These are phyloP conservation scores for Naumovozyma baii DNA, from an alignment of 805 yeast species.

Conservation along the genomic window DNA sequence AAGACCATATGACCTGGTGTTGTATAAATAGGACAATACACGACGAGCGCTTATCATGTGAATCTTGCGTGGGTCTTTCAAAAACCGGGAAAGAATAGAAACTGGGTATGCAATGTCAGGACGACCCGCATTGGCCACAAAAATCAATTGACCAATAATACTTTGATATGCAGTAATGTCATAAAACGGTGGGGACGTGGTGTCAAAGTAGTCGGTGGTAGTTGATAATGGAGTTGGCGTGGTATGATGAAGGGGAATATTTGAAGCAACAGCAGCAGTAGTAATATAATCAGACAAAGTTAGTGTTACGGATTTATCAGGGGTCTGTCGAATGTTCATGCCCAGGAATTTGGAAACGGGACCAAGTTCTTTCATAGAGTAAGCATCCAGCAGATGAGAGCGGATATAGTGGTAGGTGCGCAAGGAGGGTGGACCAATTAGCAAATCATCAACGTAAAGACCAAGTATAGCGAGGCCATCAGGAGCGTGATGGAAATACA, in stretches of 20 bases:
- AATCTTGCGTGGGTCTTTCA: constrained; percentile 3
- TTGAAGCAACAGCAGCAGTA: not conserved
- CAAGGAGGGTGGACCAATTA: constrained; percentile 2
- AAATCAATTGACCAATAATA: constrained; percentile 4
- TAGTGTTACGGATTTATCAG: not conserved
- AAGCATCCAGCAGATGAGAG: not conserved
- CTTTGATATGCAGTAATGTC: constrained; percentile 3
- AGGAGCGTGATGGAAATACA: constrained; percentile 1
- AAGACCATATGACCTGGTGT: constrained; percentile 2
- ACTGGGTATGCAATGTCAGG: constrained; percentile 8
- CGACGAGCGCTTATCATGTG: constrained; percentile 4
- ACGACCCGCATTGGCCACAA: constrained; percentile 7
- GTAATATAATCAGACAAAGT: constrained; percentile 2
- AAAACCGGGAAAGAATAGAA: constrained; percentile 4
- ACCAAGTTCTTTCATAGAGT: constrained; percentile 6
- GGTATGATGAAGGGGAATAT: not conserved
- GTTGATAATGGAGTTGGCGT: not conserved
- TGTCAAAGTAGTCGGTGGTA: not conserved
- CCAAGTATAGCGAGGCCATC: constrained; percentile 1
- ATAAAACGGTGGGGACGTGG: not conserved
- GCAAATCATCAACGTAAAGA: constrained; percentile 6
- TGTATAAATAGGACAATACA: constrained; percentile 4
- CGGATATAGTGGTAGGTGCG: not conserved
- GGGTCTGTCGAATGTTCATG: constrained; percentile 1
- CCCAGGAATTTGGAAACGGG: constrained; percentile 5